A percentile compares a stretch with the other conserved stretches of the same genome.
Conservation (phyloP, 1,139 yeast species). For the Zhuliangozyma parablackwelliae region DNA sequence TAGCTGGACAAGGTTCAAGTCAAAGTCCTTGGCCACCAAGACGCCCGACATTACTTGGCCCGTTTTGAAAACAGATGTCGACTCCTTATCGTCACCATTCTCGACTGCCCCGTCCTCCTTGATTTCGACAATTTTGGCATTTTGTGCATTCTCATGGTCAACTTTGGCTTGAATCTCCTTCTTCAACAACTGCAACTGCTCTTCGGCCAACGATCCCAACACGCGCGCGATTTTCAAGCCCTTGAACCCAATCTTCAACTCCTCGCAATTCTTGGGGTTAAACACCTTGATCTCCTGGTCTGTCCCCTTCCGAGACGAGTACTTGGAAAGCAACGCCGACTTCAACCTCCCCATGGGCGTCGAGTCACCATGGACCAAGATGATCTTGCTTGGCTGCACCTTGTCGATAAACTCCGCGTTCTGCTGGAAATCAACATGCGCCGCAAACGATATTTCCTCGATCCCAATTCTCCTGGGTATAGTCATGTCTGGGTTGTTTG, state of each 20-base stretch:
- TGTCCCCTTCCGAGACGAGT: slow-evolving; percentile 75
- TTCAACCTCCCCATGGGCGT: slow-evolving; percentile 97
- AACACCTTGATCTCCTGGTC: slow-evolving; percentile 88
- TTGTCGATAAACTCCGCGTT: slow-evolving; percentile 86
- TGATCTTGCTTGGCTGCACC: slow-evolving; percentile 77
- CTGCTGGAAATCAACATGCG: slow-evolving; percentile 95
- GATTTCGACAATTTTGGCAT: slow-evolving; percentile 16
- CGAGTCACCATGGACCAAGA: slow-evolving; percentile 96
- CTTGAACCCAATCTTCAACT: slow-evolving; percentile 68
- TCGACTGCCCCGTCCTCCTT: slow-evolving; percentile 13
- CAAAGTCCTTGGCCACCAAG: slow-evolving; percentile 86
- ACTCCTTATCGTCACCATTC: slow-evolving; percentile 9
- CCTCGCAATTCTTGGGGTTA: slow-evolving; percentile 90
- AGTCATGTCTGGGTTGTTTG: slow-evolving; percentile 69
- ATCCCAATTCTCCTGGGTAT: slow-evolving; percentile 84
- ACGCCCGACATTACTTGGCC: slow-evolving; percentile 72
- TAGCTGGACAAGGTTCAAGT: slow-evolving; percentile 72
- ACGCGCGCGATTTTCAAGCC: slow-evolving; percentile 86
- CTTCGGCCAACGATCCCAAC: slow-evolving; percentile 68
- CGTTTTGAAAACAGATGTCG: slow-evolving; percentile 18
- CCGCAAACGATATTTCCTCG: slow-evolving; percentile 98
- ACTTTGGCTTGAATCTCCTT: slow-evolving; percentile 22
- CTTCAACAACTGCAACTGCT: slow-evolving; percentile 33
- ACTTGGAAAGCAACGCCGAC: slow-evolving; percentile 86
- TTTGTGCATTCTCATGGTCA: slow-evolving; percentile 8